phyloP scores from a whole-genome alignment of 805 yeast species.

The Wickerhamiella dianesei region DNA sequence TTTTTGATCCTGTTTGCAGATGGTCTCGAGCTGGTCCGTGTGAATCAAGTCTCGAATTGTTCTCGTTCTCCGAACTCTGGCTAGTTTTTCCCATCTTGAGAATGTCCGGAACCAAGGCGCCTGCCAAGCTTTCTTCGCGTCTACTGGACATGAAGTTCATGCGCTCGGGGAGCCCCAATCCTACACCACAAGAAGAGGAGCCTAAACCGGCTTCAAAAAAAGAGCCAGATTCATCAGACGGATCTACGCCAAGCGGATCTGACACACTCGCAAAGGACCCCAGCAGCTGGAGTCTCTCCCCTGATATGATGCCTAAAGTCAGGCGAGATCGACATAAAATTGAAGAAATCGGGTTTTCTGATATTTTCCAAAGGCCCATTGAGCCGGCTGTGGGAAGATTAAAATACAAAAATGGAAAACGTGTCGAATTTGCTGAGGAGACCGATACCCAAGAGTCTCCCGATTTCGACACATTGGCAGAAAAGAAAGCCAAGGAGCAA shows the following conservation, averaged over 20 bases:
- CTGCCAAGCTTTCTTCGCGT: slow-evolving; percentile 16
- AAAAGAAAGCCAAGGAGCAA: neutral
- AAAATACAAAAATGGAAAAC: slow-evolving; percentile 8
- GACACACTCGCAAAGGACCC: slow-evolving; percentile 7
- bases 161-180: slow-evolving; percentile 5
- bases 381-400: slow-evolving; percentile 5
- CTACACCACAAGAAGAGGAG: neutral
- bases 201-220: neutral
- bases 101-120: slow-evolving; percentile 1
- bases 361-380: neutral
- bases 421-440: slow-evolving; percentile 5
- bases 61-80: no score
- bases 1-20: no score
- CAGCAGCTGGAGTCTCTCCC: slow-evolving; percentile 7
- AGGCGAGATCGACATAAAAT: neutral
- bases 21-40: no score
- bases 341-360: neutral
- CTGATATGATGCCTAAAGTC: neutral
- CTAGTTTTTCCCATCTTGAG: no score
- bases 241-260: neutral
- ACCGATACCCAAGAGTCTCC: slow-evolving; percentile 3
- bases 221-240: neutral
- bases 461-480: neutral
- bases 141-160: slow-evolving; percentile 21
- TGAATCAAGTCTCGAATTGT: no score